These are phyloP conservation scores for Fusarium sp. DNA, from an alignment of 2,329 filamentous ascomycete species.

Conservation along the genomic window DNA sequence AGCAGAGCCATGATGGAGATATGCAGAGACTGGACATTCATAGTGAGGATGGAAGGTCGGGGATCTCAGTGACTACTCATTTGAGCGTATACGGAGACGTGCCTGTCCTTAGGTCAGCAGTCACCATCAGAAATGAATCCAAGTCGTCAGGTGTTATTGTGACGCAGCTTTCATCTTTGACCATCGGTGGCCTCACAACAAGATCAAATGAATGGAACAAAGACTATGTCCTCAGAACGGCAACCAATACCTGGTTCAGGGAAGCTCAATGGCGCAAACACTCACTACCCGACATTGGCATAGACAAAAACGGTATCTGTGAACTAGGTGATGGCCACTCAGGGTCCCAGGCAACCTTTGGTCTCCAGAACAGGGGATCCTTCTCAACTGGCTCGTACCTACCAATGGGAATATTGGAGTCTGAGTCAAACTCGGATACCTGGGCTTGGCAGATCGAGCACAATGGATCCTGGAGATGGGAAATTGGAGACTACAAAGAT, in stretches of 20 bases:
- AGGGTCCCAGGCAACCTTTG: neutral
- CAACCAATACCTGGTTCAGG: neutral
- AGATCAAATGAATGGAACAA: neutral
- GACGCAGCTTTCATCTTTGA: neutral
- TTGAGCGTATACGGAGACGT: neutral
- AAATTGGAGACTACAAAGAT: conserved; percentile 50
- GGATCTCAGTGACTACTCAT: neutral
- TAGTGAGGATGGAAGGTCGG: neutral
- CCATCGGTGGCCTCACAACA: neutral
- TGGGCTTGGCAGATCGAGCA: conserved; percentile 50
- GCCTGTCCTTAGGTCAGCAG: neutral
- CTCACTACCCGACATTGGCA: neutral
- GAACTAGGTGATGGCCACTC: neutral
- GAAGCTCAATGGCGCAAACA: neutral
- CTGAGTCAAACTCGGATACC: conserved; percentile 42
- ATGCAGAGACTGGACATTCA: neutral
- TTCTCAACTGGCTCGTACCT: conserved; percentile 46
- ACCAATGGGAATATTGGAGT: conserved; percentile 43
- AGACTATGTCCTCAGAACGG: neutral
- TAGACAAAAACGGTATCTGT: neutral
- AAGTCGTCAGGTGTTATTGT: neutral
- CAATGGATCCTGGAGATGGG: conserved; percentile 51
- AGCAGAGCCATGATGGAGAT: neutral
- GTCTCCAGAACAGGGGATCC: conserved; percentile 42
- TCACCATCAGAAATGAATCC: neutral